phyloP scores from a whole-genome alignment of 495 filamentous ascomycete species.

The Neurospora sp. region DNA sequence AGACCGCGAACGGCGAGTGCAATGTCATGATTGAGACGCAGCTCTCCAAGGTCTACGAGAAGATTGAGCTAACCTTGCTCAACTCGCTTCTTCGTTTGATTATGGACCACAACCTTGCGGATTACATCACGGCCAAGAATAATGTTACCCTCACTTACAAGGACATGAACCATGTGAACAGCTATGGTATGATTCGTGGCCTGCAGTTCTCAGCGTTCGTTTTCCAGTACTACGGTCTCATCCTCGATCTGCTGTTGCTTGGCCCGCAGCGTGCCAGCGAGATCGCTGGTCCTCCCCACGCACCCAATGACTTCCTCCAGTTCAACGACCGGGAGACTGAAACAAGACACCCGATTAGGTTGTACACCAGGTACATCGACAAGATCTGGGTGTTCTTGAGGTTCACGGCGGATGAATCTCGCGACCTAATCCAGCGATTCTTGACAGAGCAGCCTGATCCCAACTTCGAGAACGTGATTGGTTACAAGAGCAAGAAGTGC shows the following conservation, averaged over 20 bases:
- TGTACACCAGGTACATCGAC: constrained; percentile 97
- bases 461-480: constrained; percentile 99
- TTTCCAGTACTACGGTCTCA: constrained; percentile 97
- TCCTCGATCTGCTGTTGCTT: constrained; percentile 87
- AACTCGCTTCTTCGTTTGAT: constrained; percentile 90
- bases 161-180: constrained; percentile 99
- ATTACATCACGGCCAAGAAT: constrained; percentile 99
- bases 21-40: constrained; percentile 99
- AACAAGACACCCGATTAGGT: constrained; percentile 82
- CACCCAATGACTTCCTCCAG: constrained; percentile 96
- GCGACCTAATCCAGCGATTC: constrained; percentile 95
- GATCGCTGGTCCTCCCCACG: constrained; percentile 93
- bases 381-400: constrained; percentile 97
- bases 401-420: constrained; percentile 85
- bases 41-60: constrained; percentile 97
- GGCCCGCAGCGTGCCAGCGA: constrained; percentile 91
- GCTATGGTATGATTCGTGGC: constrained; percentile 95
- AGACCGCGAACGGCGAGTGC: constrained; percentile 88
- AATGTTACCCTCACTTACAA: constrained; percentile 99
- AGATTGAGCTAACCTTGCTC: constrained; percentile 93
- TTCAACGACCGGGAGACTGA: constrained; percentile 89
- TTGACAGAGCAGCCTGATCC: constrained; percentile 97
- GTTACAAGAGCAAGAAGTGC: constrained; percentile 98
- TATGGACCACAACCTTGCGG: constrained; percentile 99
- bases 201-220: constrained; percentile 97